Conservation (phyloP, 2,329 filamentous ascomycete species). For the Kalmusia sp. region DNA sequence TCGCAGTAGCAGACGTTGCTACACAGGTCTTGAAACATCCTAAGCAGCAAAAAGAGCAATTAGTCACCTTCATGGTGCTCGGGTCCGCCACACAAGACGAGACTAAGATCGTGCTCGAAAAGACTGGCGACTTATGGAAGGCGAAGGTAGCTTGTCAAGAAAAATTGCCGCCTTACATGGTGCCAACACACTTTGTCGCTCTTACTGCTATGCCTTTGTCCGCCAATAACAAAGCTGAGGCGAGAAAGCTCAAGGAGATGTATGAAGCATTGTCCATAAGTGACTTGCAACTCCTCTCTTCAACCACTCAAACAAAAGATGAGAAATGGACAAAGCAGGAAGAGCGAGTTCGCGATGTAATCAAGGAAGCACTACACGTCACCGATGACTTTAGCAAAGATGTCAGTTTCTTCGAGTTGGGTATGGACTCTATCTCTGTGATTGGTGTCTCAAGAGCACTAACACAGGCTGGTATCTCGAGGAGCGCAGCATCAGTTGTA, state of each 20-base stretch:
- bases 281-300: conserved; percentile 64
- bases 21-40: conserved; percentile 78
- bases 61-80: conserved; percentile 74
- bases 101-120: conserved; percentile 26
- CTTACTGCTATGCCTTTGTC: conserved; percentile 79
- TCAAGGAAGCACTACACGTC: conserved; percentile 62
- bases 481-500: conserved; percentile 69
- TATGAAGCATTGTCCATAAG: conserved; percentile 69
- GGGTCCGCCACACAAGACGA: conserved; percentile 21
- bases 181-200: conserved; percentile 82
- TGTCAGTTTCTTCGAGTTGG: conserved; percentile 82
- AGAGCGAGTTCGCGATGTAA: conserved; percentile 59
- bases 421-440: conserved; percentile 86
- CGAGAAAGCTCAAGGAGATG: conserved; percentile 70
- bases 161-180: conserved; percentile 83
- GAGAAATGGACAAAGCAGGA: conserved; percentile 44
- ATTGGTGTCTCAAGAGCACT: conserved; percentile 72
- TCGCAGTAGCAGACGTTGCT: conserved; percentile 70
- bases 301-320: conserved; percentile 14
- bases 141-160: conserved; percentile 67
- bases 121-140: conserved; percentile 23
- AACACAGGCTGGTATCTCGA: conserved; percentile 66
- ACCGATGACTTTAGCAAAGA: conserved; percentile 56
- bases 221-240: conserved; percentile 87
- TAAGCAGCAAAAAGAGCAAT: conserved; percentile 77